These are phyloP conservation scores for Talaromyces sp. DNA, from an alignment of 2,329 filamentous ascomycete species.

Conservation along the genomic window DNA sequence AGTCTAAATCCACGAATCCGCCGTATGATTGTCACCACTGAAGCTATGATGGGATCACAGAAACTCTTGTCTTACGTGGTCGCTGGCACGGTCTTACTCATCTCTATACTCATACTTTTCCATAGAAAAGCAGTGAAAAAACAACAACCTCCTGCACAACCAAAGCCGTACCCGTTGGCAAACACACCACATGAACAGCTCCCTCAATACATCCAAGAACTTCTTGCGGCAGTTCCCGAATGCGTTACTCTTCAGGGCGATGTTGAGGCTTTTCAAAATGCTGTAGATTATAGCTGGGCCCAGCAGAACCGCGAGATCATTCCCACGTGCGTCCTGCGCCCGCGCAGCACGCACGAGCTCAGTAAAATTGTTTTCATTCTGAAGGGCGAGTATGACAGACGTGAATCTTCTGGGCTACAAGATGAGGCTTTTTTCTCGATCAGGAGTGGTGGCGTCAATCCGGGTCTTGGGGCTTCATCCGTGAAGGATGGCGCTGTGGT, in stretches of 20 bases:
- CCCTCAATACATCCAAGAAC: conserved; percentile 14
- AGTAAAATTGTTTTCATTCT: conserved; percentile 12
- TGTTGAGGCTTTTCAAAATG: conserved; percentile 10
- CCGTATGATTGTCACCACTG: not conserved
- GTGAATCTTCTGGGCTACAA: not conserved
- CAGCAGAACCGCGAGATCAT: conserved; percentile 18
- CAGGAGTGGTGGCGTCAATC: conserved; percentile 14
- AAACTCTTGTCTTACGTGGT: conserved; percentile 3
- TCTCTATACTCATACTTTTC: conserved; percentile 2
- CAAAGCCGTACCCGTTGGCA: conserved; percentile 12
- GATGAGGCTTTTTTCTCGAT: conserved; percentile 8
- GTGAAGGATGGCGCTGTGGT: conserved; percentile 14
- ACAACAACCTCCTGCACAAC: conserved; percentile 1
- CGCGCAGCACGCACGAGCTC: conserved; percentile 13
- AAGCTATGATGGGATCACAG: conserved; percentile 3
- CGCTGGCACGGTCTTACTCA: conserved; percentile 3
- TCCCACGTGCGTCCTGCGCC: conserved; percentile 12
- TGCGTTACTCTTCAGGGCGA: conserved; percentile 7
- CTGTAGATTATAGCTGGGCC: conserved; percentile 13
- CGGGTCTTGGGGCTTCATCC: conserved; percentile 11
- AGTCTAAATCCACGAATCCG: not conserved
- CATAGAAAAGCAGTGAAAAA: not conserved
- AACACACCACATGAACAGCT: conserved; percentile 13
- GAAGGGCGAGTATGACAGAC: conserved; percentile 8
- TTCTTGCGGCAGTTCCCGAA: conserved; percentile 3